phyloP scores from a whole-genome alignment of 192 early-diverging fungal species.

The Irineochytrium annulatum region DNA sequence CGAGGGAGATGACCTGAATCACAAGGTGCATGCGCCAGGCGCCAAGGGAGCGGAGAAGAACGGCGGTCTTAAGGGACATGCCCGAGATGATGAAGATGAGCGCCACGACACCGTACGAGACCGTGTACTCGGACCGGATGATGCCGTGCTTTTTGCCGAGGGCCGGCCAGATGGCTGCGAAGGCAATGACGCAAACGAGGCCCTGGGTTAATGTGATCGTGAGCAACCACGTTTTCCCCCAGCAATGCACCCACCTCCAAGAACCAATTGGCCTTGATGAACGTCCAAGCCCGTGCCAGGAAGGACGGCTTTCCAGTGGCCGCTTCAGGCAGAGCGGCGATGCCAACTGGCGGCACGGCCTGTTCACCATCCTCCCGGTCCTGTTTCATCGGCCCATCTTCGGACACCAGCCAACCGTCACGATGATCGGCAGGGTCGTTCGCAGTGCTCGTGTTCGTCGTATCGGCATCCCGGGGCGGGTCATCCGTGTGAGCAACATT shows the following conservation, averaged over 20 bases:
- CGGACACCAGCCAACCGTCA: too few species aligned
- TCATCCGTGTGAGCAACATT: too few species aligned
- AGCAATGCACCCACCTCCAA: conserved; percentile 16
- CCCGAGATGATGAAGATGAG: conserved; percentile 65
- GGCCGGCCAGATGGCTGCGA: conserved; percentile 57
- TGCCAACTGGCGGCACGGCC: too few species aligned
- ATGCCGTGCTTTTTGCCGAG: conserved; percentile 49
- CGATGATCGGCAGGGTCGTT: too few species aligned
- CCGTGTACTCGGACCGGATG: conserved; percentile 52
- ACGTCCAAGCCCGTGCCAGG: conserved; percentile 27
- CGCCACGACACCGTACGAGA: conserved; percentile 62
- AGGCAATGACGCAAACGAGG: conserved; percentile 55
- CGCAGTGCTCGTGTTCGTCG: too few species aligned
- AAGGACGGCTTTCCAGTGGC: too few species aligned
- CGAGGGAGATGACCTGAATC: conserved; percentile 57
- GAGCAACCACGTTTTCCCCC: not conserved
- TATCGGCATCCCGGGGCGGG: too few species aligned
- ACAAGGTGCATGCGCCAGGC: conserved; percentile 60
- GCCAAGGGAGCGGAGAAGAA: conserved; percentile 45
- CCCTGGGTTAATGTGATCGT: conserved; percentile 36
- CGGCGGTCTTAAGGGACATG: conserved; percentile 54
- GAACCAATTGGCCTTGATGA: conserved; percentile 60
- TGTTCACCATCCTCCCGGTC: too few species aligned
- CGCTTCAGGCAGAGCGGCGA: too few species aligned
- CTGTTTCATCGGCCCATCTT: too few species aligned